Evolutionary conservation across 352 stramenopile genomes (phyloP).

Genomic region (Phytopythium oedochilum): DNA sequence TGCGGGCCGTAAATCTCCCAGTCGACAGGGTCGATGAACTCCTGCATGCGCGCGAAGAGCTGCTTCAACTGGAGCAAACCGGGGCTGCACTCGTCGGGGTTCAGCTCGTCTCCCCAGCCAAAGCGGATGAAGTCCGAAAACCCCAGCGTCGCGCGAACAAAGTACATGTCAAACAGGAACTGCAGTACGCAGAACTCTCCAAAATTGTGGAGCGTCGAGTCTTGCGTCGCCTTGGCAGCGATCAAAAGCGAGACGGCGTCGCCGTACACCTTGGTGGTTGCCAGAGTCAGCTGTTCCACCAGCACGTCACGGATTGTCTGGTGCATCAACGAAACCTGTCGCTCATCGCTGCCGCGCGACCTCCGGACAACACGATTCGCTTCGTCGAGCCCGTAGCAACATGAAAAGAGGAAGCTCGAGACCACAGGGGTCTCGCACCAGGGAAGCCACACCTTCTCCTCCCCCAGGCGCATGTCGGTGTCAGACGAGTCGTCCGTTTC

Average conservation of each 20-base stretch:
- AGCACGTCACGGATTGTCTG: constrained; percentile 60
- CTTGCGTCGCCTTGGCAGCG: constrained; percentile 39
- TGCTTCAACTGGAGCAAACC: constrained; percentile 49
- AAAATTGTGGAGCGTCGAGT: constrained; percentile 64
- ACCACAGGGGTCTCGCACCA: constrained; percentile 82
- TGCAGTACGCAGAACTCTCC: constrained; percentile 82
- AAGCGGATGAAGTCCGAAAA: constrained; percentile 87
- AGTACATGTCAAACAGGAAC: constrained; percentile 90
- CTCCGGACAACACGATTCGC: constrained; percentile 58
- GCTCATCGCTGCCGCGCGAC: constrained; percentile 25
- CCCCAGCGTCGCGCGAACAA: constrained; percentile 77
- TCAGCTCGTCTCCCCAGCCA: constrained; percentile 80
- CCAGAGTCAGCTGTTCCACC: constrained; percentile 72
- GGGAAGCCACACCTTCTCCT: constrained; percentile 81
- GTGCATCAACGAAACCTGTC: constrained; percentile 63
- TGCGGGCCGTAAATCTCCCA: constrained; percentile 88
- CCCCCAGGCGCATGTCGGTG: constrained; percentile 31
- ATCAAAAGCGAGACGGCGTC: constrained; percentile 57
- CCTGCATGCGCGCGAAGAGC: constrained; percentile 73
- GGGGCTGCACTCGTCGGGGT: constrained; percentile 44
- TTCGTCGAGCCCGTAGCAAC: constrained; percentile 80
- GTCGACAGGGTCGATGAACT: constrained; percentile 84
- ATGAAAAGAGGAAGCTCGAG: constrained; percentile 82
- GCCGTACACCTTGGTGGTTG: constrained; percentile 68
- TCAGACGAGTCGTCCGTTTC: constrained; percentile 37